Base-by-base conservation (phyloP, 1,284 basidiomycete genomes). In the Sphagnurus paluster region DNA sequence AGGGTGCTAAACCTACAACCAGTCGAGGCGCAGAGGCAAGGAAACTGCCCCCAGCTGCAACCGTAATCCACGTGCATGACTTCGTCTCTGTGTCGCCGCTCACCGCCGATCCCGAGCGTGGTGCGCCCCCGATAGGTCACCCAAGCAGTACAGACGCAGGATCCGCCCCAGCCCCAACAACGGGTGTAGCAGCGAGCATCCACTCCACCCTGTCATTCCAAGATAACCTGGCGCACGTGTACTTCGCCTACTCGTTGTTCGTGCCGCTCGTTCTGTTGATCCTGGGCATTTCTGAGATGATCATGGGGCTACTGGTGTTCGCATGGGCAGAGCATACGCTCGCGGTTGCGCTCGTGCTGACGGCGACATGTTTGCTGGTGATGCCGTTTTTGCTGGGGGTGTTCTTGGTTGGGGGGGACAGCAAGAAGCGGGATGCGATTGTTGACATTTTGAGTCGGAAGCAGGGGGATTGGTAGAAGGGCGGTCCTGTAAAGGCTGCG, bases 401-500 rank as follows among this genome's bases (percentile, higher is more conserved):
- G 14, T 52, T 52, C 29, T 38, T 23, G 8, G 52, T 55, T 39
- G 53, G 50, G 9, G 19, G 13, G 17, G 19, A 48, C 4, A 6
- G 35, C 19, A 19, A n/a, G 19, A 26, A 35, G 13, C 29, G 53
- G 32, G 26, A 11, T 10, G 30, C 11, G 24, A 25, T 55, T 17
- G 52, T 55, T 14, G 5, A 17, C 2, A 5, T 44, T 8, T 37
- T 55, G 41, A 55, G 53, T 23, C 35, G 40, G 44, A 44, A 49
- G 38, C 50, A 46, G 38, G 53, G 53, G 7, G 53, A 52, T 24
- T 55, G 47, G 47, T 55, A 33, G 37, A 11, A 26, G 25, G n/a
- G n/a, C n/a, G n/a, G n/a, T n/a, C n/a, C n/a, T n/a, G n/a, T n/a
- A n/a, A n/a, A n/a, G n/a, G n/a, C n/a, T n/a, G n/a, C n/a, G n/a